Conservation (phyloP, 306 rosid species). For the Vicia villosa region DNA sequence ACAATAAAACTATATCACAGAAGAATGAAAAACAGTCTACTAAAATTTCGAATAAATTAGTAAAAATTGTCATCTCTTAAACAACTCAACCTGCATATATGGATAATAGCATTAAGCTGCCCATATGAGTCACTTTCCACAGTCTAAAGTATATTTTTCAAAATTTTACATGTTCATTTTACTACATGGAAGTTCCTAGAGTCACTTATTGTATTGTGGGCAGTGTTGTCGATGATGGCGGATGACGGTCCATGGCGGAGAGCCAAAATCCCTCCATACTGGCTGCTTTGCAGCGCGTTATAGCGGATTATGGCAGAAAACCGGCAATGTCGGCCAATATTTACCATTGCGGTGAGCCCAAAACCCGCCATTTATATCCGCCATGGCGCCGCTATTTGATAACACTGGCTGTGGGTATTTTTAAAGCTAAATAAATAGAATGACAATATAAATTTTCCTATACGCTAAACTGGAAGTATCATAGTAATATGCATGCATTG, state of each 20-base stretch:
- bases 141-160: conserved; percentile 2
- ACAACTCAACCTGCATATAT: conserved; percentile 22
- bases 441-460: background rate
- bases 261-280: no score
- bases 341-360: no score
- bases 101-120: conserved; percentile 19
- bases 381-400: no score
- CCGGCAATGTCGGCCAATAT: no score
- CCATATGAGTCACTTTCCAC: background rate
- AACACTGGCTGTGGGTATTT: background rate
- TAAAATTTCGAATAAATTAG: background rate
- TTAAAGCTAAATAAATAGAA: conserved; percentile 21
- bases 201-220: conserved; percentile 3
- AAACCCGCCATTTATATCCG: no score
- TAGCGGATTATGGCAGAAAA: no score
- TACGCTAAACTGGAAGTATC: conserved; percentile 3
- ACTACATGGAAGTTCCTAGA: conserved; percentile 1
- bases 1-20: conserved; percentile 25
- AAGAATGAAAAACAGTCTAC: background rate
- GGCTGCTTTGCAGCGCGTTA: no score
- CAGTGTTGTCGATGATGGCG: no score
- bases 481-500: background rate
- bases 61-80: background rate
- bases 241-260: no score
- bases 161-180: conserved; percentile 16